Base-by-base conservation (phyloP, 1,284 basidiomycete genomes). In the Peniophora sp. region DNA sequence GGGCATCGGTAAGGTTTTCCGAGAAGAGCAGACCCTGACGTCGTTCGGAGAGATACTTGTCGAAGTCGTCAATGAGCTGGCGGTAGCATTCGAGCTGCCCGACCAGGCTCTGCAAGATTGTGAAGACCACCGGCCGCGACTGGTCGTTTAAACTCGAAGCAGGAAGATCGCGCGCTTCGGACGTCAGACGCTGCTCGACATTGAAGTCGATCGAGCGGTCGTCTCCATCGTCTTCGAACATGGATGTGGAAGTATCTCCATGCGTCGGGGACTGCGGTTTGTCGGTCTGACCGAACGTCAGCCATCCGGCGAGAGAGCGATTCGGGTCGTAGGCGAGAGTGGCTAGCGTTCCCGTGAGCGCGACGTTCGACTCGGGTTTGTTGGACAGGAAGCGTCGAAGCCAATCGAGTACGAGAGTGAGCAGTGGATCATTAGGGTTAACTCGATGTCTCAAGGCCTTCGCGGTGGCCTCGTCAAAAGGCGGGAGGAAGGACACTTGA, bases 1-100 rank as follows among this genome's bases (percentile, higher is more conserved):
- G 73, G 1, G 94, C 95, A 61, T 97, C 96, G 17, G 85, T 90
- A 27, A 97, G 69, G 62, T 96, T 95, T 67, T 97, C 95, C 1
- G 89, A 89, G 66, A 96, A 97, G 22, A 97, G 71, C 17, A 99
- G 71, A 2, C 95, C 94, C 62, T 89, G 86, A 35, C 96, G 76
- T 24, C 96, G 81, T 67, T 98, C 93, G 1, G 81, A 66, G 2
- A 99, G 78, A 59, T 83, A 89, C 58, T 78, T 77, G 68, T 97
- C 93, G 64, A 99, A 97, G 46, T 85, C 73, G 14, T 85, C 76
- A 17, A 95, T 79, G 16, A 77, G 66, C 49, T 79, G 74, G 16
- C 91, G 81, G 64, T 93, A 94, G 41, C 79, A 77, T 59, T 89
- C 87, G 2, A 94, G 75, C 60, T 93, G 89, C 9, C 78, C 74